Conservation (phyloP, 768 basidiomycete genomes). For the Pisolithus albus region DNA sequence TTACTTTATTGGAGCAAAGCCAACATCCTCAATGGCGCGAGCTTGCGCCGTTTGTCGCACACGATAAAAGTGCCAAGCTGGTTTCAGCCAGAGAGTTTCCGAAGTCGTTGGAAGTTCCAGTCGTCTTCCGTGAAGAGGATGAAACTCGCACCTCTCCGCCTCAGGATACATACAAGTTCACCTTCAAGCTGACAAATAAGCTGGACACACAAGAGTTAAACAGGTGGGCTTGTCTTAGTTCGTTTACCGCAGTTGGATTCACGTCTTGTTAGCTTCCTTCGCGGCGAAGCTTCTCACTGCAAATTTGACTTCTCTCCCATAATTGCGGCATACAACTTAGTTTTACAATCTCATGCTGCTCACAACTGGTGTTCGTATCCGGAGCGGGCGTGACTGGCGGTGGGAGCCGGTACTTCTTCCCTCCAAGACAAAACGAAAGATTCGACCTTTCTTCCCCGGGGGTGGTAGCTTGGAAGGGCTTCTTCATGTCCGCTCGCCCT, state of each 20-base stretch:
- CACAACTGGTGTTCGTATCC: constrained; percentile 41
- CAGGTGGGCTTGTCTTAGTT: constrained; percentile 23
- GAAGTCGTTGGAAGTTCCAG: constrained; percentile 25
- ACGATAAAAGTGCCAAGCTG: constrained; percentile 39
- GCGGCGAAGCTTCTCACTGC: constrained; percentile 31
- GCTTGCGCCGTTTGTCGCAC: constrained; percentile 28
- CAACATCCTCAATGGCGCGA: constrained; percentile 30
- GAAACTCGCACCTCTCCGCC: constrained; percentile 25
- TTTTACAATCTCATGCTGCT: constrained; percentile 38
- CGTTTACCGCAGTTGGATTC: neutral
- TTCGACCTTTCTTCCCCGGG: constrained; percentile 28
- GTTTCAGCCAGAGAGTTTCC: constrained; percentile 35
- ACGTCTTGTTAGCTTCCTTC: constrained; percentile 29
- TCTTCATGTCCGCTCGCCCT: constrained; percentile 46
- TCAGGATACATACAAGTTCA: constrained; percentile 33
- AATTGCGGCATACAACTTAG: constrained; percentile 40
- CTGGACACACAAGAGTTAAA: constrained; percentile 25
- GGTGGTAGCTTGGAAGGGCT: constrained; percentile 41
- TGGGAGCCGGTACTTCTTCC: constrained; percentile 47
- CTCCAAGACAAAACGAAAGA: constrained; percentile 16
- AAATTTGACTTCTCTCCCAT: constrained; percentile 37
- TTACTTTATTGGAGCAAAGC: constrained; percentile 37
- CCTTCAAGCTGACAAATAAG: constrained; percentile 26
- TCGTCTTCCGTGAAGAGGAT: constrained; percentile 38
- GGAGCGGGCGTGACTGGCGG: constrained; percentile 10